Evolutionary conservation across 805 yeast species (phyloP).

Genomic region (Hanseniaspora taiwanica): DNA sequence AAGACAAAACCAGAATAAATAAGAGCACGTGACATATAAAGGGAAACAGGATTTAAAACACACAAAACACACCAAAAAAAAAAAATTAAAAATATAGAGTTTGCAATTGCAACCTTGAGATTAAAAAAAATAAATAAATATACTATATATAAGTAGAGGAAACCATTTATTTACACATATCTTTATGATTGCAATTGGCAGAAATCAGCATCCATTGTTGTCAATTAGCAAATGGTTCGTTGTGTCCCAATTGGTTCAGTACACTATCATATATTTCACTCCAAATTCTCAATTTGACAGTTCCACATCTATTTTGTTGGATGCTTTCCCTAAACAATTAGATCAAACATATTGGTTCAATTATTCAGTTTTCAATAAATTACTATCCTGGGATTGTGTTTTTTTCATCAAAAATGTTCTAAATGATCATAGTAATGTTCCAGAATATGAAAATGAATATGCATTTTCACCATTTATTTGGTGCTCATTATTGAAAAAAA

Average conservation of each 20-base stretch:
- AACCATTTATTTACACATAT: too few relatives aligned
- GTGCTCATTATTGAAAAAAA: slow-evolving; percentile 36
- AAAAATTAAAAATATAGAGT: too few relatives aligned
- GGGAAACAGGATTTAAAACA: too few relatives aligned
- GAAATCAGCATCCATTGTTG: neutral
- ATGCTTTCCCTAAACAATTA: slow-evolving; percentile 5
- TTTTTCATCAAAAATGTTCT: slow-evolving; percentile 49
- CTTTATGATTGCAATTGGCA: too few relatives aligned
- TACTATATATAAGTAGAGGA: too few relatives aligned
- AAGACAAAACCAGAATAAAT: too few relatives aligned
- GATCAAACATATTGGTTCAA: slow-evolving; percentile 10
- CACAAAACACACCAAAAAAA: too few relatives aligned
- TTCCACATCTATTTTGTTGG: slow-evolving; percentile 16
- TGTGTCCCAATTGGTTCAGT: slow-evolving; percentile 13
- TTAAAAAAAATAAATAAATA: neutral
- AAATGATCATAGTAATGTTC: slow-evolving; percentile 24
- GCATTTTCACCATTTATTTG: slow-evolving; percentile 69
- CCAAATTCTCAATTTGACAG: slow-evolving; percentile 21
- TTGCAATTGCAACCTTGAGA: too few relatives aligned
- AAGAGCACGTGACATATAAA: too few relatives aligned
- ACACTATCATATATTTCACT: slow-evolving; percentile 12
- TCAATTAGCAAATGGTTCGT: slow-evolving; percentile 4
- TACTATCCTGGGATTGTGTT: slow-evolving; percentile 78
- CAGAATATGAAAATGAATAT: slow-evolving; percentile 74
- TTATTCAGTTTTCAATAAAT: slow-evolving; percentile 31